Evolutionary conservation across 441 rosid genomes (phyloP), one percentile per base, ranked within the genome.

Genomic region (Mallotus repandus): DNA sequence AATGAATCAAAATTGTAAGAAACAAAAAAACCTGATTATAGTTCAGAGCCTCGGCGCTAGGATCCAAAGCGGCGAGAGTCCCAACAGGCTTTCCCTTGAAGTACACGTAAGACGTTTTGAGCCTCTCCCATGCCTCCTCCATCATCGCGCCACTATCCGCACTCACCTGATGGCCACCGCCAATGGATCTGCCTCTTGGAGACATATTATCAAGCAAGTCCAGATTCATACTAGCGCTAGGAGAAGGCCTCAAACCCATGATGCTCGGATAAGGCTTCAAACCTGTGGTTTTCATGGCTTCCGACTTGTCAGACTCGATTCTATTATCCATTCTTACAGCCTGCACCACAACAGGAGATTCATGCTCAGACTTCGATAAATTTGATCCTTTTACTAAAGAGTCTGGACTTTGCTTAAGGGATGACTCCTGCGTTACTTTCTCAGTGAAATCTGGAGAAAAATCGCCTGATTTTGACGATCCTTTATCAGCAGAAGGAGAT

Each of bases 11-110:
- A n/a, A 69, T 35, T 7, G 21, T 10, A 13, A 41, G 41, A n/a
- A 15, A 66, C 48, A n/a, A 57, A 38, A 45, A 35, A 50, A 81
- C 87, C 86, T 84, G 89, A 72, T 84, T 79, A 76, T 86, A 86
- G 66, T 86, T 86, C 71, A 86, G 67, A 43, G 81, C 80, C 57
- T 86, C 87, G 0, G 80, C 81, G 52, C 67, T 79, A n/a, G 85
- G 74, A 69, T 86, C 89, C 81, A 81, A 59, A 19, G 86, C 89
- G 12, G 87, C 87, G 38, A 86, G 70, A 29, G 87, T 86, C 25
- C 87, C 89, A 9, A 86, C 86, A 12, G 87, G 83, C 69, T 72
- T 77, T 22, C 75, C 82, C 57, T 81, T 82, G 74, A 67, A 84
- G 81, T 50, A 73, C 11, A 84, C 76, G 54, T 76, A 77, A 16